Evolutionary conservation across 2,329 filamentous ascomycete genomes (phyloP).

Genomic region (Paracoccidioides brasiliensis): DNA sequence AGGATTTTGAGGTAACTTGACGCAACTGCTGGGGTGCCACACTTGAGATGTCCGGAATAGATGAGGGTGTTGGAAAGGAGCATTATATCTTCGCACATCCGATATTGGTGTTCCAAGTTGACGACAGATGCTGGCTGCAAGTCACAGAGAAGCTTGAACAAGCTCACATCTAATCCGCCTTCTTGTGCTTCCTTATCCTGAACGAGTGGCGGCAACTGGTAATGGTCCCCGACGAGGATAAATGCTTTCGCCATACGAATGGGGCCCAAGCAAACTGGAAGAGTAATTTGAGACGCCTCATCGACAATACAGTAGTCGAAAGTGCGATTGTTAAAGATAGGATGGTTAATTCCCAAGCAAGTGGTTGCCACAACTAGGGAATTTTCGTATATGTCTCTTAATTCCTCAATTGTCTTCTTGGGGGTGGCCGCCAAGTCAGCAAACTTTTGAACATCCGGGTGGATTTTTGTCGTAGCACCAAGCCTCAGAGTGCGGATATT

Average conservation of each 20-base stretch:
- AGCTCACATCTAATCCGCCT: constrained; percentile 78
- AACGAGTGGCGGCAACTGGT: constrained; percentile 86
- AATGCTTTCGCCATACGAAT: constrained; percentile 89
- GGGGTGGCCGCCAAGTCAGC: constrained; percentile 62
- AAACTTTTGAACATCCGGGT: constrained; percentile 76
- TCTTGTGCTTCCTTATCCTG: constrained; percentile 77
- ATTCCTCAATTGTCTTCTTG: constrained; percentile 66
- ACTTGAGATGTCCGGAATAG: constrained; percentile 81
- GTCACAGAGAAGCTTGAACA: constrained; percentile 90
- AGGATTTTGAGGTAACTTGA: constrained; percentile 55
- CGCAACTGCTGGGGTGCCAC: constrained; percentile 67
- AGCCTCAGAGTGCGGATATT: constrained; percentile 71
- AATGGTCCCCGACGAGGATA: constrained; percentile 91
- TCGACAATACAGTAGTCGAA: constrained; percentile 99
- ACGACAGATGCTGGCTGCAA: constrained; percentile 76
- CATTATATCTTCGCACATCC: constrained; percentile 98
- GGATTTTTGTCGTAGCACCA: constrained; percentile 71
- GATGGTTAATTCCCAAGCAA: constrained; percentile 81
- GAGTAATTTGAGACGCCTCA: constrained; percentile 91
- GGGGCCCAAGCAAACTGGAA: constrained; percentile 86
- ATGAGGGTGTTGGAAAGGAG: constrained; percentile 82
- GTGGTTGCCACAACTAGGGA: constrained; percentile 88
- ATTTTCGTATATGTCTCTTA: constrained; percentile 70
- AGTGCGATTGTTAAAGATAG: constrained; percentile 71
- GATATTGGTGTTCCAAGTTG: constrained; percentile 88